Evolutionary conservation across 2,329 filamentous ascomycete species (phyloP).

Genomic region (Pseudogymnoascus pannorum): DNA sequence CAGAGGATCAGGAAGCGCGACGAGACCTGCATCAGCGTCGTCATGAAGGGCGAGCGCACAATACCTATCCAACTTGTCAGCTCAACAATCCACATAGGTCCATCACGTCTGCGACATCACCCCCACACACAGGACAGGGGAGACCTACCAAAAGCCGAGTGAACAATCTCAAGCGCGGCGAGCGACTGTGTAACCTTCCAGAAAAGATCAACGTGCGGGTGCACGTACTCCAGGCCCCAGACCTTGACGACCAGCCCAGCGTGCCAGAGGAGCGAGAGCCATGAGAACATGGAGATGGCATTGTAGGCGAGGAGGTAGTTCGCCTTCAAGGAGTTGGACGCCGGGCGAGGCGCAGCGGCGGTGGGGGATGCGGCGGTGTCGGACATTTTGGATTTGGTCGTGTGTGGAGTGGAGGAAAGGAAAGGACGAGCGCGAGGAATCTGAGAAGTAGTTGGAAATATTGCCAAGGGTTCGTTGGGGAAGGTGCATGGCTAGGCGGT

Average conservation of each 20-base stretch:
- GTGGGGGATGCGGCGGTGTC: background rate
- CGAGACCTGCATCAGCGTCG: constrained; percentile 84
- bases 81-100: background rate
- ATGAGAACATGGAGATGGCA: constrained; percentile 65
- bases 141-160: constrained; percentile 64
- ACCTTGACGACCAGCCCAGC: constrained; percentile 49
- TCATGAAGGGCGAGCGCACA: constrained; percentile 77
- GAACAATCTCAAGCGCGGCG: constrained; percentile 75
- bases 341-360: background rate
- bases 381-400: background rate
- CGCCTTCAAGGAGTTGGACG: constrained; percentile 42
- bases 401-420: background rate
- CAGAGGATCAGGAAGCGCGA: constrained; percentile 85
- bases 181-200: constrained; percentile 76
- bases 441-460: constrained; percentile 2
- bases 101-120: background rate
- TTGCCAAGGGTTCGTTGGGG: constrained; percentile 1
- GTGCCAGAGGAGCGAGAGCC: constrained; percentile 68
- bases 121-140: background rate
- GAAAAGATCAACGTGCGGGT: constrained; percentile 55
- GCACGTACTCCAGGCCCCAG: constrained; percentile 52
- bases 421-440: background rate
- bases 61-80: constrained; percentile 47
- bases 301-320: constrained; percentile 85
- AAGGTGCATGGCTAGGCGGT: constrained; percentile 1